These are phyloP conservation scores for Plasmodium cynomolgi DNA, from an alignment of 169 alveolate genomes.

Conservation along the genomic window DNA sequence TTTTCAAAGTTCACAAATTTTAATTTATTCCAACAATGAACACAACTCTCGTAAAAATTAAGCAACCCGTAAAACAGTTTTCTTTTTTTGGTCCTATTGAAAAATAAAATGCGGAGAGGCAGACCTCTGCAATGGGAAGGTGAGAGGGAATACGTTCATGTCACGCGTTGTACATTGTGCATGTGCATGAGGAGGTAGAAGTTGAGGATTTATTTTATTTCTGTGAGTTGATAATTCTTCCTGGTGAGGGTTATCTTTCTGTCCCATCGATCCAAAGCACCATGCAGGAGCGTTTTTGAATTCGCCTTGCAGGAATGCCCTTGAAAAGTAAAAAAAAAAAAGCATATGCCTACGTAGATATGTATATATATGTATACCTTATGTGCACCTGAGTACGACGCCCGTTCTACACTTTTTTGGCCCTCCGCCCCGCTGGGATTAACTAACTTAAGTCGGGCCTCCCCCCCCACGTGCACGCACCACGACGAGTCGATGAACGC, in stretches of 20 bases:
- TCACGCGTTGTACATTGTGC: not conserved
- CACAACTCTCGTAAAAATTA: not conserved
- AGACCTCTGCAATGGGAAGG: not conserved
- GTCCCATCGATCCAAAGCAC: not conserved
- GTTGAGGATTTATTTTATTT: not conserved
- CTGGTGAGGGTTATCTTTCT: not conserved
- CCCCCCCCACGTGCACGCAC: not conserved
- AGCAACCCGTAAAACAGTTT: not conserved
- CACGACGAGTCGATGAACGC: not conserved
- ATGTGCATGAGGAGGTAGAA: not conserved
- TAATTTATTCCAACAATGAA: not conserved
- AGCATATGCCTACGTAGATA: not conserved
- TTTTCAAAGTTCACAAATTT: constrained; percentile 16
- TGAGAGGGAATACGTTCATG: not conserved
- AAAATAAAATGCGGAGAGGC: not conserved
- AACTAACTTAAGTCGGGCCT: too few species aligned
- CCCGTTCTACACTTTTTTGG: not conserved
- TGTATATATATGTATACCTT: not conserved
- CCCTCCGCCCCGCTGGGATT: not conserved
- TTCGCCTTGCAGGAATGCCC: not conserved
- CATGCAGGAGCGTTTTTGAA: not conserved
- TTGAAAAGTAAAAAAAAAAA: not conserved
- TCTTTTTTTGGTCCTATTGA: not conserved
- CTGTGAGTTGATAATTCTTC: not conserved
- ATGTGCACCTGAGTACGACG: not conserved